Percentiles rank a stretch among this genome's conserved stretches.
Evolutionary conservation across 257 asterid genomes (phyloP).

Genomic region (Osmanthus fragrans): DNA sequence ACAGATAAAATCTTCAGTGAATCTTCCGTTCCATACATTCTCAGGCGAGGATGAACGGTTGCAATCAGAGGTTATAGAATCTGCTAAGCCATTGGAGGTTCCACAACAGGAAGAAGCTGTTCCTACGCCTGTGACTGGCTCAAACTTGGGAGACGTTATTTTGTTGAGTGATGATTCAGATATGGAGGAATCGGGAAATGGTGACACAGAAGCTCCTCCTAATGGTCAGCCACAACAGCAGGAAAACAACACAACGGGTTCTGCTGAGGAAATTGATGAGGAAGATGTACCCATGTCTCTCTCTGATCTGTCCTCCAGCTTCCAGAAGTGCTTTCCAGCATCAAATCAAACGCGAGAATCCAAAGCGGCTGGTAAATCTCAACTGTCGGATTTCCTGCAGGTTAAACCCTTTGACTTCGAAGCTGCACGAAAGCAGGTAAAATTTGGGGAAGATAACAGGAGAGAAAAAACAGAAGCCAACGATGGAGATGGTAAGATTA

Average conservation of each 20-base stretch:
- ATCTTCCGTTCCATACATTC: slow-evolving; percentile 74
- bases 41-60: slow-evolving; percentile 35
- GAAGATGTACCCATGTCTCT: slow-evolving; percentile 61
- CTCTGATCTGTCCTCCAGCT: slow-evolving; percentile 73
- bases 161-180: slow-evolving; percentile 54
- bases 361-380: slow-evolving; percentile 37
- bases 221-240: slow-evolving; percentile 24
- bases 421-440: slow-evolving; percentile 60
- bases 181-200: slow-evolving; percentile 39
- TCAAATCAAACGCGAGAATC: slow-evolving; percentile 24
- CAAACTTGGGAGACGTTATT: slow-evolving; percentile 55
- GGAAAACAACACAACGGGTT: slow-evolving; percentile 28
- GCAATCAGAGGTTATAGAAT: slow-evolving; percentile 29
- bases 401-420: slow-evolving; percentile 75
- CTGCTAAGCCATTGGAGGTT: slow-evolving; percentile 22
- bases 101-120: slow-evolving; percentile 21
- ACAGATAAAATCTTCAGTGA: slow-evolving; percentile 74
- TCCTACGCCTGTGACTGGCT: slow-evolving; percentile 28
- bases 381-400: slow-evolving; percentile 29
- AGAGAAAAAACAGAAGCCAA: slow-evolving; percentile 13
- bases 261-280: slow-evolving; percentile 37
- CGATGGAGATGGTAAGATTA: slow-evolving; percentile 28
- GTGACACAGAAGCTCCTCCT: slow-evolving; percentile 21
- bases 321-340: slow-evolving; percentile 66
- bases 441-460: slow-evolving; percentile 47